Evolutionary conservation across 768 basidiomycete species (phyloP).

Genomic region (Tephrocybe sp.): DNA sequence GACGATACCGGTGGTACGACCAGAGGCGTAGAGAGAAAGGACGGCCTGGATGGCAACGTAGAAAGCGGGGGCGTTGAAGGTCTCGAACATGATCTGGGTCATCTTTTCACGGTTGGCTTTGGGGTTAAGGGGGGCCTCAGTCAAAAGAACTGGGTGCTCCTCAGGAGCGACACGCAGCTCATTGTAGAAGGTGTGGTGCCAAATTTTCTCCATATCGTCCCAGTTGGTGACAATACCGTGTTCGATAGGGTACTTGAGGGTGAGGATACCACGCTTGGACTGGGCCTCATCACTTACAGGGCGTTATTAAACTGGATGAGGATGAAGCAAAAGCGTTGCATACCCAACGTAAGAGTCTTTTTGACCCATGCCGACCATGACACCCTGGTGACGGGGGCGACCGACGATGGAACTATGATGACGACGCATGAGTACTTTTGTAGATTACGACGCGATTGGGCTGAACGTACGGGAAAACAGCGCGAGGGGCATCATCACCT

Average conservation of each 20-base stretch:
- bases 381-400: constrained; percentile 90
- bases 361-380: constrained; percentile 97
- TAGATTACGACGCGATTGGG: background rate
- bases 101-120: constrained; percentile 93
- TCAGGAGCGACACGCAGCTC: constrained; percentile 91
- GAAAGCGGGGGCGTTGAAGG: constrained; percentile 90
- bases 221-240: constrained; percentile 97
- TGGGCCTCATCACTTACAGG: constrained; percentile 79
- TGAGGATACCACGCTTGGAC: constrained; percentile 92
- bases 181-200: constrained; percentile 98
- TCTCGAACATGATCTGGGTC: constrained; percentile 97
- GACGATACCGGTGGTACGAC: constrained; percentile 93
- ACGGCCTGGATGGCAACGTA: constrained; percentile 92
- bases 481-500: constrained; percentile 88
- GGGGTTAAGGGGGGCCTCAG: constrained; percentile 90
- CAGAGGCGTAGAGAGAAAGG: constrained; percentile 88
- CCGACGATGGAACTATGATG: constrained; percentile 80
- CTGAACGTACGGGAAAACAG: constrained; percentile 87
- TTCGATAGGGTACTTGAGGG: constrained; percentile 90
- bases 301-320: constrained; percentile 10
- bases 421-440: constrained; percentile 1
- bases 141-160: constrained; percentile 89
- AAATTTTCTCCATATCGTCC: constrained; percentile 99
- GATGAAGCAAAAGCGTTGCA: constrained; percentile 20
- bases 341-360: constrained; percentile 97